A percentile compares a stretch with the other conserved stretches of the same genome.
Evolutionary conservation across 257 asterid species (phyloP).

Genomic region (Gentiana straminea): DNA sequence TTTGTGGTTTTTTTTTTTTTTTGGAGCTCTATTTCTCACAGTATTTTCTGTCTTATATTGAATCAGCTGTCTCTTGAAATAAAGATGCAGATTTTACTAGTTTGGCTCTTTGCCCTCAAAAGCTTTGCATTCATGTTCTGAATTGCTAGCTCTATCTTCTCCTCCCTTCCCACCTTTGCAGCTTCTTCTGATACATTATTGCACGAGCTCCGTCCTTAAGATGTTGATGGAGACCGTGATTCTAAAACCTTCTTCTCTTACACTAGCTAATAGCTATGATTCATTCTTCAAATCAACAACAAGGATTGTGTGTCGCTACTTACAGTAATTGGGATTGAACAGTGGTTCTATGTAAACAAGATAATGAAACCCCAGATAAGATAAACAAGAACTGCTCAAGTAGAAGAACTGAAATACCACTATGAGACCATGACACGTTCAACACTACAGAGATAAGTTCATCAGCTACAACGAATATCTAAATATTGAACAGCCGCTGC

Average conservation of each 20-base stretch:
- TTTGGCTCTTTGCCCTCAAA: slow-evolving; percentile 45
- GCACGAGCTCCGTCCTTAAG: slow-evolving; percentile 40
- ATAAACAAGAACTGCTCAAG: no score
- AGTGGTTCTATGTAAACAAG: no score
- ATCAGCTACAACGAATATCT: no score
- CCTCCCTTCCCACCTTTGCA: slow-evolving; percentile 37
- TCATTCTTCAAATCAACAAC: no score
- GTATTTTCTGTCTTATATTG: slow-evolving; percentile 38
- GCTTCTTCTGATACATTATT: slow-evolving; percentile 40
- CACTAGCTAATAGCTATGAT: slow-evolving; percentile 16
- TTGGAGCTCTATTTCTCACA: slow-evolving; percentile 28
- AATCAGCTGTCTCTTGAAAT: slow-evolving; percentile 46
- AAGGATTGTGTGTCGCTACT: no score
- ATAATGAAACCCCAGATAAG: no score
- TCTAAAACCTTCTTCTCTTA: slow-evolving; percentile 46
- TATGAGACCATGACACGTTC: no score
- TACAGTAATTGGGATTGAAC: no score
- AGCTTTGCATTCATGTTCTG: slow-evolving; percentile 62
- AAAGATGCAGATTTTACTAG: slow-evolving; percentile 45
- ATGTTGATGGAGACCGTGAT: slow-evolving; percentile 78
- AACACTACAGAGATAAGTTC: no score
- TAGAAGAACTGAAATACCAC: no score
- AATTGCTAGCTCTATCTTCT: slow-evolving; percentile 36
- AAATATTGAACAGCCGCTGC: no score
- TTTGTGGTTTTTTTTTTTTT: slow-evolving; percentile 39